Evolutionary conservation across 208 protist species (phyloP).

Genomic region (Polymyxa betae): DNA sequence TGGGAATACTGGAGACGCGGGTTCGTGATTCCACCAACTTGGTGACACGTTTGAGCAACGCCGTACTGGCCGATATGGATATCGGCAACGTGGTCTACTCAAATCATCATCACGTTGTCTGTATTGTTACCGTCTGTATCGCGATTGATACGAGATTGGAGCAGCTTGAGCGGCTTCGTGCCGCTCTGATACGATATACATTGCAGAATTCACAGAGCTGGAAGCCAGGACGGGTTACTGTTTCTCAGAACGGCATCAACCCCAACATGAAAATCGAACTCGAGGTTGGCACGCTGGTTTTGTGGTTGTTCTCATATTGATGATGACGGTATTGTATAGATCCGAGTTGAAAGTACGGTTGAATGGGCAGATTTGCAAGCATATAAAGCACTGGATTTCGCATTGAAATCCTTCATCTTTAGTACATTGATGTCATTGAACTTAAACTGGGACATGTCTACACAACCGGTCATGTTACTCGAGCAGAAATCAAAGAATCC

Average conservation of each 20-base stretch:
- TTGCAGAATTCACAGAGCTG: not conserved
- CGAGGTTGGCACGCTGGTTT: not conserved
- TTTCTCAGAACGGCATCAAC: slow-evolving; percentile 6
- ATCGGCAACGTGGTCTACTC: slow-evolving; percentile 19
- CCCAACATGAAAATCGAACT: not conserved
- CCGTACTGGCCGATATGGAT: not conserved
- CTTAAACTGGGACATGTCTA: no score
- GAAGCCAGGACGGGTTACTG: not conserved
- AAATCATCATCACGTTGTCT: not conserved
- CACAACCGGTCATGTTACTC: no score
- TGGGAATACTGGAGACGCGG: slow-evolving; percentile 38
- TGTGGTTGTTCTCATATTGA: not conserved
- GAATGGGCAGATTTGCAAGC: not conserved
- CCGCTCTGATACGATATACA: not conserved
- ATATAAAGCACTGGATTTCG: not conserved
- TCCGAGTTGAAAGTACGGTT: not conserved
- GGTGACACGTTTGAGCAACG: slow-evolving; percentile 19
- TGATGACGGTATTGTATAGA: not conserved
- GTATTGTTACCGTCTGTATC: not conserved
- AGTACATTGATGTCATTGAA: no score
- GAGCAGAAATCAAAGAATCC: no score
- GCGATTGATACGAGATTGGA: slow-evolving; percentile 11
- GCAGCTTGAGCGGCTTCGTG: not conserved
- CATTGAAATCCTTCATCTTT: slow-evolving; percentile 31
- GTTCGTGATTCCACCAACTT: slow-evolving; percentile 5